A percentile compares a stretch with the other conserved stretches of the same genome.
Conservation (phyloP, 331 rosid species). For the Saraca asoca region DNA sequence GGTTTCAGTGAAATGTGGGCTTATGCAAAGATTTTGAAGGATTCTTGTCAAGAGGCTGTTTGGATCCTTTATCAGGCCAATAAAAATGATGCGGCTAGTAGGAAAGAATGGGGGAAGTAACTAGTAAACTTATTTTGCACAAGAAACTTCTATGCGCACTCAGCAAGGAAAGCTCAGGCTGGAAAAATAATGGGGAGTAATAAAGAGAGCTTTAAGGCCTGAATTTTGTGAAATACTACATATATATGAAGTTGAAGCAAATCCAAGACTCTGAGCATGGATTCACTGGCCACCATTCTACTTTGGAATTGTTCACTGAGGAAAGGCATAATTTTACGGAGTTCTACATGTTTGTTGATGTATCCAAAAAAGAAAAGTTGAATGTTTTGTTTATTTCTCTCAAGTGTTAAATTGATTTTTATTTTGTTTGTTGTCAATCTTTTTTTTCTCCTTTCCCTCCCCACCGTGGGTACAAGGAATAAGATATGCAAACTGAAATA, state of each 20-base stretch:
- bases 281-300: neutral
- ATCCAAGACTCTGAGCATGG: slow-evolving; percentile 6
- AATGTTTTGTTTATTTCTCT: too few species aligned
- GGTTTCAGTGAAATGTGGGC: slow-evolving; percentile 32
- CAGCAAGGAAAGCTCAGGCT: slow-evolving; percentile 21
- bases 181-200: neutral
- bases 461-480: too few species aligned
- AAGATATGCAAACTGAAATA: too few species aligned
- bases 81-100: slow-evolving; percentile 4
- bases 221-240: slow-evolving; percentile 39
- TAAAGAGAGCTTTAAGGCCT: slow-evolving; percentile 12
- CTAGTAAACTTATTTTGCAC: neutral
- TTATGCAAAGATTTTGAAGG: slow-evolving; percentile 13
- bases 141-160: slow-evolving; percentile 25
- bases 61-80: slow-evolving; percentile 13
- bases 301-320: slow-evolving; percentile 31
- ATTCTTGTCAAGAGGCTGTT: slow-evolving; percentile 17
- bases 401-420: too few species aligned
- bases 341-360: slow-evolving; percentile 11
- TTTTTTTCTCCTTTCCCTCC: too few species aligned
- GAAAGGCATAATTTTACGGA: slow-evolving; percentile 22
- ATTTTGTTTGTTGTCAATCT: too few species aligned
- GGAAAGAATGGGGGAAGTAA: neutral
- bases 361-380: neutral
- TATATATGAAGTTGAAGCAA: slow-evolving; percentile 32